phyloP scores from a whole-genome alignment of 106 monocot genomes.

The Gastrodia elata region DNA sequence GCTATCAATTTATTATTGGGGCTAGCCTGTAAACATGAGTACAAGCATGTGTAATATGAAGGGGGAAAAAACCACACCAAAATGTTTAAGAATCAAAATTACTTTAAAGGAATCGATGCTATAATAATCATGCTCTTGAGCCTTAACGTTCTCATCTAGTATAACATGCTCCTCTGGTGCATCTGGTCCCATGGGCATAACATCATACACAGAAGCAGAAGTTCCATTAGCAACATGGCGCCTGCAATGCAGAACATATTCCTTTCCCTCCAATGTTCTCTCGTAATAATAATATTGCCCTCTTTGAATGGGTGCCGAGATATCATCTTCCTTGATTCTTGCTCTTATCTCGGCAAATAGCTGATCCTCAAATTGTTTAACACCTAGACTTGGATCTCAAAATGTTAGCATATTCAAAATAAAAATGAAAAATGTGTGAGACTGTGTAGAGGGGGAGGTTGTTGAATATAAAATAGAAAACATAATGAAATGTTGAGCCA shows the following conservation, averaged over 20 bases:
- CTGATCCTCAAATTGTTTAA: constrained; percentile 54
- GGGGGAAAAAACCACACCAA: neutral
- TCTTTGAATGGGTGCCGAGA: constrained; percentile 61
- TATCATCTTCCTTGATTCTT: constrained; percentile 91
- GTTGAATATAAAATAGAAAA: neutral
- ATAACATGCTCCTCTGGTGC: constrained; percentile 80
- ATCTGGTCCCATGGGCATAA: constrained; percentile 74
- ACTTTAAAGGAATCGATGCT: constrained; percentile 79
- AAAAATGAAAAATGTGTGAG: neutral
- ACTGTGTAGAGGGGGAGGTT: neutral
- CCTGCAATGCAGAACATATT: constrained; percentile 91
- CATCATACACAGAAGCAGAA: constrained; percentile 59
- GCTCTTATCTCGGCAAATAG: constrained; percentile 88
- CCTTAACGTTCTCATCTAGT: constrained; percentile 91
- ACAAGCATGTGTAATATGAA: neutral
- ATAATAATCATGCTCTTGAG: constrained; percentile 68
- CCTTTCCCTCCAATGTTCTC: constrained; percentile 76
- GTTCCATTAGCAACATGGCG: constrained; percentile 29
- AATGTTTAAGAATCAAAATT: neutral
- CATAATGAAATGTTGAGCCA: neutral
- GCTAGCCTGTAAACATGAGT: constrained; percentile 54
- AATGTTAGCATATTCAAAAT: neutral
- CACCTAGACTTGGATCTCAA: constrained; percentile 26
- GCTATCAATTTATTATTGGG: constrained; percentile 70
- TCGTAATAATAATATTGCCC: constrained; percentile 81